These are phyloP conservation scores for Raphanus hybrid DNA, from an alignment of 441 rosid species.

Conservation along the genomic window DNA sequence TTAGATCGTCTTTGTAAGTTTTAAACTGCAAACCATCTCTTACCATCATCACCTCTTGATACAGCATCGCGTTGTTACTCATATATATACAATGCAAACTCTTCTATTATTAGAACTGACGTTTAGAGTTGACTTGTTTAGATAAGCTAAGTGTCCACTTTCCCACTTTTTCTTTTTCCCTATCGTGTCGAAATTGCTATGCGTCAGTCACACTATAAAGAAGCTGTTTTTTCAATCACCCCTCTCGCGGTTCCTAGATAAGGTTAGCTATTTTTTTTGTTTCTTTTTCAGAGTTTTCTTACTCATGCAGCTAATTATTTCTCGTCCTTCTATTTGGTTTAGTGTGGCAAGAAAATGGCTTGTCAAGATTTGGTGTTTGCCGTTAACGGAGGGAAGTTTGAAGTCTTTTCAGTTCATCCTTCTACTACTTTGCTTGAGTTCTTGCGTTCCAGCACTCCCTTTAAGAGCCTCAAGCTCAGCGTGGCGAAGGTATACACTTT, in stretches of 20 bases:
- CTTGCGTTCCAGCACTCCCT: slow-evolving; percentile 61
- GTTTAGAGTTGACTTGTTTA: neutral
- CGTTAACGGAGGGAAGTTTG: slow-evolving; percentile 65
- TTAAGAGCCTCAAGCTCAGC: slow-evolving; percentile 75
- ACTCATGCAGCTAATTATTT: neutral
- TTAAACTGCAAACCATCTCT: neutral
- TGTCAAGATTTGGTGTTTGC: slow-evolving; percentile 56
- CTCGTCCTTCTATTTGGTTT: neutral
- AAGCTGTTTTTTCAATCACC: neutral
- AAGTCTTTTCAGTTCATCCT: slow-evolving; percentile 53
- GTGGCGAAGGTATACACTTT: slow-evolving; percentile 61
- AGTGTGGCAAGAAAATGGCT: slow-evolving; percentile 18
- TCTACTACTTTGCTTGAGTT: slow-evolving; percentile 76
- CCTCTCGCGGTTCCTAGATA: neutral
- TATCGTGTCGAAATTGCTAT: neutral
- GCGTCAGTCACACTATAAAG: neutral
- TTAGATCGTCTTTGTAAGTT: neutral
- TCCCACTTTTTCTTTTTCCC: neutral
- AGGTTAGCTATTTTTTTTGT: neutral
- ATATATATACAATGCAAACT: neutral
- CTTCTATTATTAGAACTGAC: neutral
- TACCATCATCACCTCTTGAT: neutral
- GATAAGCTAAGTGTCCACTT: neutral
- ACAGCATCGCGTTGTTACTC: neutral
- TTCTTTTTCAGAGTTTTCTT: neutral